phyloP scores from a whole-genome alignment of 2,329 filamentous ascomycete genomes.

The Aspergillus aculeatinus region DNA sequence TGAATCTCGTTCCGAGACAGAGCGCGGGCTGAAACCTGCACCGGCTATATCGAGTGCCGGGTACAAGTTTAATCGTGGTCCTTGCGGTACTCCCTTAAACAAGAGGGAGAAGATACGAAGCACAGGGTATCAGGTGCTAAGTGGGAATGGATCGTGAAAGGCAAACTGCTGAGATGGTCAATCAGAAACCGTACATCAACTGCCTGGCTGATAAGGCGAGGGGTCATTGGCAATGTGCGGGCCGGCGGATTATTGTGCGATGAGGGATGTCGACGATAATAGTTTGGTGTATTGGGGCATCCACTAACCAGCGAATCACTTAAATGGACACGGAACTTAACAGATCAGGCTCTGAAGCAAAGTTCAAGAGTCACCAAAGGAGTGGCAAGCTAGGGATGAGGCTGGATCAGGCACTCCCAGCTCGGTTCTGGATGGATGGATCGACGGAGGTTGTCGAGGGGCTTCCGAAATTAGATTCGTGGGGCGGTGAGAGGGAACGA shows the following conservation, averaged over 20 bases:
- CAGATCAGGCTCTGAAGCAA: neutral
- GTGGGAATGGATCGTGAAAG: neutral
- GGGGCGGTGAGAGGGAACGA: slow-evolving; percentile 22
- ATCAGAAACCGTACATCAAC: slow-evolving; percentile 6
- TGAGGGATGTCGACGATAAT: slow-evolving; percentile 26
- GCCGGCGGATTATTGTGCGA: slow-evolving; percentile 36
- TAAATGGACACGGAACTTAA: neutral
- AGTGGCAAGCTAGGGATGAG: neutral
- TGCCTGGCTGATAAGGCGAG: slow-evolving; percentile 24
- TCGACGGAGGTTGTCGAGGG: slow-evolving; percentile 23
- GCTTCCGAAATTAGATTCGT: slow-evolving; percentile 29
- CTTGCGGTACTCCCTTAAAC: neutral
- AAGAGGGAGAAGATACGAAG: neutral
- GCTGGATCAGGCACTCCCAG: neutral
- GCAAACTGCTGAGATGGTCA: slow-evolving; percentile 9
- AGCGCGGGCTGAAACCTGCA: slow-evolving; percentile 10
- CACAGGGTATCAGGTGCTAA: neutral
- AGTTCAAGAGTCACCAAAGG: neutral
- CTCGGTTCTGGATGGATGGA: slow-evolving; percentile 6
- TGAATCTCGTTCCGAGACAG: slow-evolving; percentile 15
- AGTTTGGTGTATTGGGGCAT: slow-evolving; percentile 3
- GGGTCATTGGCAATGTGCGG: slow-evolving; percentile 34
- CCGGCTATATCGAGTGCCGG: slow-evolving; percentile 11
- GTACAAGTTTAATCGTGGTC: slow-evolving; percentile 5
- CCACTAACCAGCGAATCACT: slow-evolving; percentile 23